Percentiles rank a stretch among this genome's conserved stretches.
phyloP scores from a whole-genome alignment of 768 basidiomycete genomes.

The Mycena rebaudengoi region DNA sequence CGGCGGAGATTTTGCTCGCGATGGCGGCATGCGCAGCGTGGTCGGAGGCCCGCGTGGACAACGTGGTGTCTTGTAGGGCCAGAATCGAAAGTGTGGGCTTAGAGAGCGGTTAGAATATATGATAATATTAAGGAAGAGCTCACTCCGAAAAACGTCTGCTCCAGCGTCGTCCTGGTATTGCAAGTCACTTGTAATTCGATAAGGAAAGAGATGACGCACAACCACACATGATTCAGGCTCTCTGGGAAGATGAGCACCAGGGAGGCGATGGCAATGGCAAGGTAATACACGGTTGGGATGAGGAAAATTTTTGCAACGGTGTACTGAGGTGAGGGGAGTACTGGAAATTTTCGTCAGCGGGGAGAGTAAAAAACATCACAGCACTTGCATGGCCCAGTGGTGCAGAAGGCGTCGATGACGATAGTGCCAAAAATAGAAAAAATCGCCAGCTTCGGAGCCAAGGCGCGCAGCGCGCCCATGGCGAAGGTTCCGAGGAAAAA shows the following conservation, averaged over 20 bases:
- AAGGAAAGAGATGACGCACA: constrained; percentile 35
- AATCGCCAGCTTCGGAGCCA: constrained; percentile 48
- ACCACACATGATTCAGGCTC: constrained; percentile 52
- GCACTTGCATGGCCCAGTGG: constrained; percentile 17
- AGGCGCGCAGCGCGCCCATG: constrained; percentile 48
- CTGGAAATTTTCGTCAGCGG: constrained; percentile 26
- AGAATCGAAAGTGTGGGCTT: constrained; percentile 47
- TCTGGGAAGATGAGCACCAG: constrained; percentile 53
- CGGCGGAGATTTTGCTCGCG: constrained; percentile 30
- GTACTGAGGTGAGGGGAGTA: constrained; percentile 50
- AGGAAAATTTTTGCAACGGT: constrained; percentile 50
- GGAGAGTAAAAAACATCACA: neutral
- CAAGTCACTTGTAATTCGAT: too few relatives aligned
- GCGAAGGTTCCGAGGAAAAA: constrained; percentile 53
- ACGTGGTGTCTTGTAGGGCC: constrained; percentile 41
- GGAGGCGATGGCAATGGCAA: constrained; percentile 48
- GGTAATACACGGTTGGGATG: constrained; percentile 49
- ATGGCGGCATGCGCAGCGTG: constrained; percentile 41
- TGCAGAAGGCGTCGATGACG: constrained; percentile 49
- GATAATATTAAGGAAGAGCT: neutral
- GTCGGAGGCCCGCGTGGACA: constrained; percentile 45
- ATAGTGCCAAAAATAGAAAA: constrained; percentile 54
- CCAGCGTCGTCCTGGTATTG: constrained; percentile 28
- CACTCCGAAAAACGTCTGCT: constrained; percentile 18
- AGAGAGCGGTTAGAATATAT: neutral